Conservation (phyloP, 345 rosid species). For the Moricandia arvensis region DNA sequence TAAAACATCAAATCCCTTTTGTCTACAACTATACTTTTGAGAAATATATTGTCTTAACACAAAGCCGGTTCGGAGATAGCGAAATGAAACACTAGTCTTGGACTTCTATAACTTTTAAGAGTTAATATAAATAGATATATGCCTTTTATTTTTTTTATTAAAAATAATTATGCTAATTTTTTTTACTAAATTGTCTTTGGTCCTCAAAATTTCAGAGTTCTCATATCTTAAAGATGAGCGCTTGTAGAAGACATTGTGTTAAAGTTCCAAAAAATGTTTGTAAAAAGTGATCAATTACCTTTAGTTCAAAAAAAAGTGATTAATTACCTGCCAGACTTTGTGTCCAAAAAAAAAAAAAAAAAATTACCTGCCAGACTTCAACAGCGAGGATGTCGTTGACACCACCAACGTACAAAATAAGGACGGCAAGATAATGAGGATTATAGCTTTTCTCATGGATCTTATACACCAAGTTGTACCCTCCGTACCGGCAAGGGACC, state of each 20-base stretch:
- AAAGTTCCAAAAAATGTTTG: background rate
- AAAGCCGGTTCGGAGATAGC: background rate
- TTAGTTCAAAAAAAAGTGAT: background rate
- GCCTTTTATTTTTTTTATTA: background rate
- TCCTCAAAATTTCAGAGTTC: background rate
- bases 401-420: constrained; percentile 54
- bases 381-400: constrained; percentile 55
- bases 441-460: constrained; percentile 66
- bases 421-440: constrained; percentile 66
- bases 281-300: background rate
- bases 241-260: background rate
- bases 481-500: constrained; percentile 55
- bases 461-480: constrained; percentile 53
- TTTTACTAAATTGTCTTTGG: background rate
- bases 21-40: background rate
- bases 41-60: background rate
- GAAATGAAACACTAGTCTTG: background rate
- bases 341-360: too few relatives aligned
- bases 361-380: constrained; percentile 71
- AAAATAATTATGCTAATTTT: too few relatives aligned
- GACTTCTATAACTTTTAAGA: background rate
- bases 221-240: background rate
- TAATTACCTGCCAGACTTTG: too few relatives aligned
- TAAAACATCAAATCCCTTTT: background rate
- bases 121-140: background rate